A percentile compares a stretch with the other conserved stretches of the same genome.
phyloP scores from a whole-genome alignment of 768 basidiomycete species.

The Candolleomyces eurysporus region DNA sequence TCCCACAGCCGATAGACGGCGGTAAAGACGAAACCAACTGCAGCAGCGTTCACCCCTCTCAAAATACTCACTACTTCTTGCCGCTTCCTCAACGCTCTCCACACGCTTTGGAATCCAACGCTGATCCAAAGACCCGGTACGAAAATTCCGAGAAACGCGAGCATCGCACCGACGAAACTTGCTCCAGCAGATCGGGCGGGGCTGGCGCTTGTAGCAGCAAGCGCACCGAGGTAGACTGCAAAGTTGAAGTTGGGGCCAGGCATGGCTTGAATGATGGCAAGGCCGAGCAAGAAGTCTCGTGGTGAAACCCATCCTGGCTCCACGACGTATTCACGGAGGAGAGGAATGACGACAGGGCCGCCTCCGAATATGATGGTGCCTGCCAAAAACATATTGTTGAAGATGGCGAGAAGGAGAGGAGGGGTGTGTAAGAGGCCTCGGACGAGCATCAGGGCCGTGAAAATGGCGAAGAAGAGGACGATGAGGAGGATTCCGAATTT shows the following conservation, averaged over 20 bases:
- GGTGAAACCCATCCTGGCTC: conserved; percentile 49
- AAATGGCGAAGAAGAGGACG: conserved; percentile 22
- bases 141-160: conserved; percentile 52
- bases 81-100: conserved; percentile 29
- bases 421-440: conserved; percentile 21
- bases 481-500: conserved; percentile 23
- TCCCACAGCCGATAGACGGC: conserved; percentile 40
- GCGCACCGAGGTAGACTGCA: conserved; percentile 49
- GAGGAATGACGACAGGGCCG: conserved; percentile 57
- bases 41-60: conserved; percentile 40
- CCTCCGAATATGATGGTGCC: conserved; percentile 52
- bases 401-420: conserved; percentile 32
- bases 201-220: conserved; percentile 29
- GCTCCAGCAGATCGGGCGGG: conserved; percentile 23
- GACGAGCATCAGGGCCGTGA: conserved; percentile 27
- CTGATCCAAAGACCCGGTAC: conserved; percentile 42
- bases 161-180: conserved; percentile 38
- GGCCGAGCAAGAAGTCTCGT: conserved; percentile 52
- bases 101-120: conserved; percentile 34
- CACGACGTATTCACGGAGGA: conserved; percentile 51
- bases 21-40: conserved; percentile 41
- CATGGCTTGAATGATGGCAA: conserved; percentile 47
- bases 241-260: conserved; percentile 61
- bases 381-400: conserved; percentile 46
- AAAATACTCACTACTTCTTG: conserved; percentile 28